Percentiles rank a stretch among this genome's conserved stretches.
Conservation (phyloP, 1,284 basidiomycete species). For the Cutaneotrichosporon sp. region DNA sequence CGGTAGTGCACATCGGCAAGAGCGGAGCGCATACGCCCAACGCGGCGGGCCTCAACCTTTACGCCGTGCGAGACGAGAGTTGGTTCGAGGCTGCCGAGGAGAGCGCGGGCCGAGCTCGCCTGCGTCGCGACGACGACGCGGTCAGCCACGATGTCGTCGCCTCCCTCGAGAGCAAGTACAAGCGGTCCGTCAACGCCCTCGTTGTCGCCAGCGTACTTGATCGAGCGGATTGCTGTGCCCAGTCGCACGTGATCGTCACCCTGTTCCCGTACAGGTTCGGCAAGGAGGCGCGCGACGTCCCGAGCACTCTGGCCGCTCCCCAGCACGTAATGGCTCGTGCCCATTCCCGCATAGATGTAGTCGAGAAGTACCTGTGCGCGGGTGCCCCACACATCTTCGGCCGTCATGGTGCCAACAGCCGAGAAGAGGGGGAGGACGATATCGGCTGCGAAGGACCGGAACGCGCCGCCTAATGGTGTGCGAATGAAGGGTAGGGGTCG, state of each 20-base stretch:
- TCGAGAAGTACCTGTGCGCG: conserved; percentile 31
- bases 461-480: conserved; percentile 41
- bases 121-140: conserved; percentile 67
- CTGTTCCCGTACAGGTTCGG: conserved; percentile 19
- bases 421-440: conserved; percentile 64
- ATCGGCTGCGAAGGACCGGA: conserved; percentile 56
- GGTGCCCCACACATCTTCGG: conserved; percentile 28
- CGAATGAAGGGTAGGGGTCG: conserved; percentile 4
- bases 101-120: conserved; percentile 57
- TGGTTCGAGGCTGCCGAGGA: conserved; percentile 24
- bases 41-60: conserved; percentile 17
- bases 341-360: conserved; percentile 40
- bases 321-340: conserved; percentile 39
- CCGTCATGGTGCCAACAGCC: conserved; percentile 60
- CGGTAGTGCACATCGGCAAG: conserved; percentile 37
- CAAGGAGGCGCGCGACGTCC: conserved; percentile 29
- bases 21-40: conserved; percentile 28
- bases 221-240: conserved; percentile 18
- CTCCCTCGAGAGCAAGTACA: conserved; percentile 6
- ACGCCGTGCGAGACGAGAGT: conserved; percentile 18
- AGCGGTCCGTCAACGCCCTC: conserved; percentile 11
- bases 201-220: conserved; percentile 18
- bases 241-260: conserved; percentile 26
- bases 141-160: conserved; percentile 50
- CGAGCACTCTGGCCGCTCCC: conserved; percentile 20